A percentile compares a stretch with the other conserved stretches of the same genome.
Conservation (phyloP, 371 early-diverging fungal genomes). For the Choanephora cucurbitarum region DNA sequence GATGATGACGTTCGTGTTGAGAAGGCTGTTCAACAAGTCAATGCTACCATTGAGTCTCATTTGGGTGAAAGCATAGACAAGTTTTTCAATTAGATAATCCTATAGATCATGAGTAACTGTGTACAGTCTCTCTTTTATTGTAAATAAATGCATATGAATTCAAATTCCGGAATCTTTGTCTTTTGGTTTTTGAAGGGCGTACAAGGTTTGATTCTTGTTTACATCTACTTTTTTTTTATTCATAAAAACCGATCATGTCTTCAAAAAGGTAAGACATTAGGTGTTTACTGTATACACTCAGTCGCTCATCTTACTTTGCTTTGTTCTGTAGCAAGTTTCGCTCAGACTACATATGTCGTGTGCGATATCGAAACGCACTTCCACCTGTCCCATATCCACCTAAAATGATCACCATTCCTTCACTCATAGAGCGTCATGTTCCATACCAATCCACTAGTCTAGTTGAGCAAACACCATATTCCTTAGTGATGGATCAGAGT, state of each 20-base stretch:
- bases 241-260: slow-evolving; percentile 11
- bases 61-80: slow-evolving; percentile 86
- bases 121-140: neutral
- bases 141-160: neutral
- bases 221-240: neutral
- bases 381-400: slow-evolving; percentile 84
- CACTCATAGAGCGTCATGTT: slow-evolving; percentile 58
- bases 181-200: neutral
- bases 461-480: slow-evolving; percentile 65
- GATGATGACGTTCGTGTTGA: slow-evolving; percentile 80
- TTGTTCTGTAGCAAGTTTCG: slow-evolving; percentile 56
- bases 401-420: slow-evolving; percentile 72
- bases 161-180: too few species aligned
- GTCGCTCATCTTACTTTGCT: neutral
- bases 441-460: slow-evolving; percentile 66
- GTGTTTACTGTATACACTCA: neutral
- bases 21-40: slow-evolving; percentile 77
- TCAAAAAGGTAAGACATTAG: slow-evolving; percentile 15
- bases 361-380: slow-evolving; percentile 76
- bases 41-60: slow-evolving; percentile 83
- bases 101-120: neutral
- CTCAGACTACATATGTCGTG: slow-evolving; percentile 77
- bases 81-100: slow-evolving; percentile 63
- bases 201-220: too few species aligned
- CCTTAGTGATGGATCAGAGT: slow-evolving; percentile 61